phyloP scores from a whole-genome alignment of 495 filamentous ascomycete species.

The Hyaloscypha bicolor region DNA sequence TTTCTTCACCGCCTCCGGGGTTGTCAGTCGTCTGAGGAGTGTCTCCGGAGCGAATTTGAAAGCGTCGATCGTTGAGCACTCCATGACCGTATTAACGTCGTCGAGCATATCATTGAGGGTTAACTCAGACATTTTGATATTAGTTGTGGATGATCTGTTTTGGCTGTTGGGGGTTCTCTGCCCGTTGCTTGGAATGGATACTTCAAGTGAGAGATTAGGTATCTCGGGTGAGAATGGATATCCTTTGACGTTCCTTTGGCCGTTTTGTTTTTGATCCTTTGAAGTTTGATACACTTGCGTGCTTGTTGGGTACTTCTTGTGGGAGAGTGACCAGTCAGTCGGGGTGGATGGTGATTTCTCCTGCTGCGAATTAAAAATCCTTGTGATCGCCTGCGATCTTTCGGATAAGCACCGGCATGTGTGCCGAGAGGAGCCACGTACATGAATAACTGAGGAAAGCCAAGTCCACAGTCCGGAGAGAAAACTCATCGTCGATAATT shows the following conservation, averaged over 20 bases:
- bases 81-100: slow-evolving; percentile 2
- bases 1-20: neutral
- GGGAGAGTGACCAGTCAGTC: neutral
- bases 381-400: neutral
- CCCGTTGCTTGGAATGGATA: neutral
- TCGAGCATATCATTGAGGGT: slow-evolving; percentile 4
- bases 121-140: neutral
- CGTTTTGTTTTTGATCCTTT: neutral
- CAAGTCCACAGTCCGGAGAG: slow-evolving; percentile 2
- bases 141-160: slow-evolving; percentile 1
- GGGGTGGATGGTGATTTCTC: neutral
- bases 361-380: neutral
- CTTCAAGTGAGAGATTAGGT: neutral
- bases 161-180: slow-evolving; percentile 3
- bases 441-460: slow-evolving; percentile 1
- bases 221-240: slow-evolving; percentile 1
- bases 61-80: neutral
- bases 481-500: neutral
- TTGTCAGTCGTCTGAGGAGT: neutral
- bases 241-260: slow-evolving; percentile 1
- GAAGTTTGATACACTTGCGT: slow-evolving; percentile 1
- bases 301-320: neutral
- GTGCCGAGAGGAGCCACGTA: neutral
- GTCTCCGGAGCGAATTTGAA: slow-evolving; percentile 7
- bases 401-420: neutral